These are phyloP conservation scores for Oleoguttula mirabilis DNA, from an alignment of 495 filamentous ascomycete genomes.

Conservation along the genomic window DNA sequence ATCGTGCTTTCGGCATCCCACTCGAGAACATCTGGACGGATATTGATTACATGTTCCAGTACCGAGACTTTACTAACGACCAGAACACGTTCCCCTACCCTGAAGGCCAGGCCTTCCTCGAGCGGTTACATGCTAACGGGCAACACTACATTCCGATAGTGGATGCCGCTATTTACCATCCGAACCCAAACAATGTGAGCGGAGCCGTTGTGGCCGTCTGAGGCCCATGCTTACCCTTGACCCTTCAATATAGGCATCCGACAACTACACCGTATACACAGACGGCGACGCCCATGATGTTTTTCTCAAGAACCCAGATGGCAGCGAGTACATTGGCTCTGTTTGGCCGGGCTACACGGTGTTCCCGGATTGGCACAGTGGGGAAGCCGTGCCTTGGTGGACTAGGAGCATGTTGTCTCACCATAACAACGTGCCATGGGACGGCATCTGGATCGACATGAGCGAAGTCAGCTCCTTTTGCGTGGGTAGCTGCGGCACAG, in stretches of 20 bases:
- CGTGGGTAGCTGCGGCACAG: conserved; percentile 61
- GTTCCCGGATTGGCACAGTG: conserved; percentile 48
- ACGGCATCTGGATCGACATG: conserved; percentile 55
- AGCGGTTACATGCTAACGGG: conserved; percentile 48
- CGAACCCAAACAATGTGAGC: conserved; percentile 13
- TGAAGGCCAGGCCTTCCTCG: conserved; percentile 49
- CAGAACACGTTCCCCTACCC: conserved; percentile 36
- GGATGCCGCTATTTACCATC: conserved; percentile 65
- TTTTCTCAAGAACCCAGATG: conserved; percentile 52
- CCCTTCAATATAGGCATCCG: conserved; percentile 56
- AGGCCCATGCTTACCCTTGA: too few relatives aligned
- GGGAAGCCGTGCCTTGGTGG: conserved; percentile 57
- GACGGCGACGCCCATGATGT: conserved; percentile 52
- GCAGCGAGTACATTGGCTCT: conserved; percentile 46
- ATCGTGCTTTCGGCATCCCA: conserved; percentile 49
- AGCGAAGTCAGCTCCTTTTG: conserved; percentile 62
- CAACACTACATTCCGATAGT: conserved; percentile 76
- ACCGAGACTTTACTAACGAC: conserved; percentile 47
- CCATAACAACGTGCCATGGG: conserved; percentile 42
- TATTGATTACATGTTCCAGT: conserved; percentile 48
- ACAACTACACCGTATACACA: conserved; percentile 57
- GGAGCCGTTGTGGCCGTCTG: too few relatives aligned
- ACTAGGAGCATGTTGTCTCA: conserved; percentile 50
- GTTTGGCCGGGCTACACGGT: conserved; percentile 39
- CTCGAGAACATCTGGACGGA: conserved; percentile 55